These are phyloP conservation scores for Forsythia viridissima DNA, from an alignment of 257 asterid species.

Conservation along the genomic window DNA sequence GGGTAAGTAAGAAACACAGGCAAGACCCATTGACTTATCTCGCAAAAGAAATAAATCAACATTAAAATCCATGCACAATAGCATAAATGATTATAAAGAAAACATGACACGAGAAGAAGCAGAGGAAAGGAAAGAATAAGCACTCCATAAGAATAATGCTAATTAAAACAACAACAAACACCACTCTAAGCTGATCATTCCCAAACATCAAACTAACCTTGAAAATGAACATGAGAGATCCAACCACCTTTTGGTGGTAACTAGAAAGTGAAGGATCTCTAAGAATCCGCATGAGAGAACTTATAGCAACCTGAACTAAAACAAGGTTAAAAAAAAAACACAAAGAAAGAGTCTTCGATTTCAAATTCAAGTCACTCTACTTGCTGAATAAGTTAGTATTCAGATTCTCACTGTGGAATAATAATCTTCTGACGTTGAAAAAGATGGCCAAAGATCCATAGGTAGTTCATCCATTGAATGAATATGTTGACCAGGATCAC, in stretches of 20 bases:
- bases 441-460: slow-evolving; percentile 98
- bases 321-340: slow-evolving; percentile 18
- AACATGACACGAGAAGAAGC: slow-evolving; percentile 16
- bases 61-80: slow-evolving; percentile 21
- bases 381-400: slow-evolving; percentile 18
- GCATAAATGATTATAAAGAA: slow-evolving; percentile 11
- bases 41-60: slow-evolving; percentile 38
- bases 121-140: slow-evolving; percentile 14
- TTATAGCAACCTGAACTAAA: slow-evolving; percentile 87
- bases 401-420: slow-evolving; percentile 80
- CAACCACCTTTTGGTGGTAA: slow-evolving; percentile 96
- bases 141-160: not conserved
- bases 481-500: slow-evolving; percentile 87
- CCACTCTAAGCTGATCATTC: slow-evolving; percentile 1
- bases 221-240: slow-evolving; percentile 96
- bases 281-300: slow-evolving; percentile 94
- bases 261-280: slow-evolving; percentile 97
- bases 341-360: slow-evolving; percentile 5
- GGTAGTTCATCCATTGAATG: slow-evolving; percentile 87
- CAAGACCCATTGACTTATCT: slow-evolving; percentile 93
- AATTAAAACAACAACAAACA: not conserved
- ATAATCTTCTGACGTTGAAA: slow-evolving; percentile 98
- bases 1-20: slow-evolving; percentile 96
- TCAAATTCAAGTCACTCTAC: slow-evolving; percentile 9
- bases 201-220: slow-evolving; percentile 58